These are phyloP conservation scores for Malassezia vespertilionis DNA, from an alignment of 1,284 basidiomycete genomes.

Conservation along the genomic window DNA sequence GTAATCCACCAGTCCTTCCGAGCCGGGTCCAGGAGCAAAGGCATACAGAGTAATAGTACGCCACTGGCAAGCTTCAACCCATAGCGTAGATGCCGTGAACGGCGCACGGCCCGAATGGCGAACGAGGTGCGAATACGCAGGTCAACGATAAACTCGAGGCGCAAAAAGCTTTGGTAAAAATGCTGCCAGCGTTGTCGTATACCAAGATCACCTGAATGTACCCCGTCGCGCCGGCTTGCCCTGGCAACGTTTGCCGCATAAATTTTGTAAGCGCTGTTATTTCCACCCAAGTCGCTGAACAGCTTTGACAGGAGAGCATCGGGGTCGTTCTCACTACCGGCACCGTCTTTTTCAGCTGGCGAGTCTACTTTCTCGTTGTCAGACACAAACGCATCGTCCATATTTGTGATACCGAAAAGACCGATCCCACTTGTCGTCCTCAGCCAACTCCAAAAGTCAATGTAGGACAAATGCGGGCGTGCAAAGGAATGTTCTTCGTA, in stretches of 20 bases:
- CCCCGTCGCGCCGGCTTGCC: too few species aligned
- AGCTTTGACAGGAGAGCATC: neutral
- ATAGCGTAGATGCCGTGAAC: constrained; percentile 49
- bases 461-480: constrained; percentile 6
- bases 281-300: neutral
- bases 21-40: constrained; percentile 43
- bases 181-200: neutral
- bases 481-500: constrained; percentile 4
- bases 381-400: neutral
- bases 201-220: too few species aligned
- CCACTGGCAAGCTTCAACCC: constrained; percentile 50
- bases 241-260: constrained; percentile 6
- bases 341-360: neutral
- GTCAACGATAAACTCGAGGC: constrained; percentile 9
- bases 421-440: constrained; percentile 7
- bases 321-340: neutral
- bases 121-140: constrained; percentile 21
- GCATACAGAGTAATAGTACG: constrained; percentile 49
- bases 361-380: neutral
- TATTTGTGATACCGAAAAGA: neutral
- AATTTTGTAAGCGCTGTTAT: neutral
- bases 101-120: constrained; percentile 27
- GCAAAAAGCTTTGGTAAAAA: neutral
- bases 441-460: constrained; percentile 24
- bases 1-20: constrained; percentile 47